phyloP scores from a whole-genome alignment of 2,329 filamentous ascomycete species.

The Cercospora citrullina region DNA sequence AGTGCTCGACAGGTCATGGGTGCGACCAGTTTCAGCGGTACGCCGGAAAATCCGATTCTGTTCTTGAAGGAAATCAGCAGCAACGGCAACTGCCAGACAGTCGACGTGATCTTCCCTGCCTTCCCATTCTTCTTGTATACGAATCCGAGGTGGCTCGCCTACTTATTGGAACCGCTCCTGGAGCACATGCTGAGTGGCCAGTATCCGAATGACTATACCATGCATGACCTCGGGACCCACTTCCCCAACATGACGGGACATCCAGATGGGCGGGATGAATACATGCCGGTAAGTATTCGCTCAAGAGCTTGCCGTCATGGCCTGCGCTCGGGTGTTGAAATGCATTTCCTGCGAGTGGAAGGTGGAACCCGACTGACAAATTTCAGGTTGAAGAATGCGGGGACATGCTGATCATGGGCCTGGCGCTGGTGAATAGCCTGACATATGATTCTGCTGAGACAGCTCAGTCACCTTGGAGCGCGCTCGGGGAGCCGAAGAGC shows the following conservation, averaged over 20 bases:
- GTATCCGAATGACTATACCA: slow-evolving; percentile 78
- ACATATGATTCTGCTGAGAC: slow-evolving; percentile 60
- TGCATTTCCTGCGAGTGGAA: neutral
- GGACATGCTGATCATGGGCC: slow-evolving; percentile 66
- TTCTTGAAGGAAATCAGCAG: slow-evolving; percentile 81
- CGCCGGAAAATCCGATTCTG: slow-evolving; percentile 69
- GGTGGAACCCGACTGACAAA: neutral
- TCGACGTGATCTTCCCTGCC: slow-evolving; percentile 80
- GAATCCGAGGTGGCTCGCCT: slow-evolving; percentile 76
- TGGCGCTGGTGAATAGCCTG: slow-evolving; percentile 74
- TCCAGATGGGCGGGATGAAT: slow-evolving; percentile 68
- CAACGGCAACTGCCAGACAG: slow-evolving; percentile 81
- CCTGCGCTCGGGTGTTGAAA: neutral
- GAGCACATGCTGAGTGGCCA: slow-evolving; percentile 81
- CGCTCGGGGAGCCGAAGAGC: slow-evolving; percentile 39
- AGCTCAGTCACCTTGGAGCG: slow-evolving; percentile 61
- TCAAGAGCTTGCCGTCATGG: neutral
- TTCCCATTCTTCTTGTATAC: slow-evolving; percentile 87
- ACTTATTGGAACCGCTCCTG: slow-evolving; percentile 74
- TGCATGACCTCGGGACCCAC: slow-evolving; percentile 72
- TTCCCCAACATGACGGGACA: slow-evolving; percentile 79
- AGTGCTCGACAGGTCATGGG: slow-evolving; percentile 79
- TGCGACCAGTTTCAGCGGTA: slow-evolving; percentile 61
- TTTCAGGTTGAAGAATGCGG: slow-evolving; percentile 67
- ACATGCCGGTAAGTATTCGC: slow-evolving; percentile 57